phyloP scores from a whole-genome alignment of 345 rosid species.

The Erysimum cheiranthoides region DNA sequence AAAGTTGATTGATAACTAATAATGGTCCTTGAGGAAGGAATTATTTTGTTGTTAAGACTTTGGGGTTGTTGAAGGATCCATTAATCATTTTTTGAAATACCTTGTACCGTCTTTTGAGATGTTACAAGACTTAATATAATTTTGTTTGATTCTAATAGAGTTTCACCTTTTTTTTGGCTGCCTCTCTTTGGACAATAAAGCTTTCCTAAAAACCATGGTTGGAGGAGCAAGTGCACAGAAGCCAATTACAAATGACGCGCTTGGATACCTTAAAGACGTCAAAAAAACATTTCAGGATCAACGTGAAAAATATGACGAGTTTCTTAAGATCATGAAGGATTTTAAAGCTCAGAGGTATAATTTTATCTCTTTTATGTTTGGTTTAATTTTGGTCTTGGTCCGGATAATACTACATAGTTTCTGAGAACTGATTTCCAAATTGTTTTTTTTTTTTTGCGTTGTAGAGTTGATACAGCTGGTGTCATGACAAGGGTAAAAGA shows the following conservation, averaged over 20 bases:
- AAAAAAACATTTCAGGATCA: conserved; percentile 47
- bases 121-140: not conserved
- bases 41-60: not conserved
- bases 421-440: conserved; percentile 9
- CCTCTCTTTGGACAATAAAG: conserved; percentile 48
- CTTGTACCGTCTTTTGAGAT: not conserved
- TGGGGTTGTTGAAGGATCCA: not conserved
- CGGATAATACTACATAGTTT: not conserved
- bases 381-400: conserved; percentile 13
- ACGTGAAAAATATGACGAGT: not conserved
- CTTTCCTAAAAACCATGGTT: conserved; percentile 56
- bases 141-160: not conserved
- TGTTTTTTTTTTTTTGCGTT: conserved; percentile 17
- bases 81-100: not conserved
- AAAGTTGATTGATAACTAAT: not conserved
- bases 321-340: conserved; percentile 64
- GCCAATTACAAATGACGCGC: conserved; percentile 70
- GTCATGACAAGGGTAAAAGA: conserved; percentile 74
- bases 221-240: conserved; percentile 52
- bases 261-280: conserved; percentile 73
- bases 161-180: not conserved
- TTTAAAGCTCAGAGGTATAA: conserved; percentile 69
- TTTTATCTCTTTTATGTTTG: not conserved
- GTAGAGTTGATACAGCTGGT: conserved; percentile 68
- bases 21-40: not conserved